These are phyloP conservation scores for Silene latifolia DNA, from an alignment of 148 eudicot species.

Conservation along the genomic window DNA sequence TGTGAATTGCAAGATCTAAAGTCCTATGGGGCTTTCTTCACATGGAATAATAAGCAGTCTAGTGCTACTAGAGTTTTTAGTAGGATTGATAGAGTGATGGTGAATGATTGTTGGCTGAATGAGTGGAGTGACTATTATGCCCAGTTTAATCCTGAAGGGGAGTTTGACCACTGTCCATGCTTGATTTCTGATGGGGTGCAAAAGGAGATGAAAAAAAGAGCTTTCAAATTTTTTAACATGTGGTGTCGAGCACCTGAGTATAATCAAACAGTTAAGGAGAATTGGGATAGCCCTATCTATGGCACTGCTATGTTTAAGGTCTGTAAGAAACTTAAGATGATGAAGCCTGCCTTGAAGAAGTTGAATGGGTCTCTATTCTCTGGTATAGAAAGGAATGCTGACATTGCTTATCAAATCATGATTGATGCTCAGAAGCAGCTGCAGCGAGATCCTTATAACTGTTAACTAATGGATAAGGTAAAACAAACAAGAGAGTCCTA, in stretches of 20 bases:
- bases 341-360: not conserved
- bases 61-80: too few species aligned
- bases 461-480: not conserved
- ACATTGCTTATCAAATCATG: not conserved
- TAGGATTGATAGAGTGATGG: too few species aligned
- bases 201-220: too few species aligned
- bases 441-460: too few species aligned
- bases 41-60: too few species aligned
- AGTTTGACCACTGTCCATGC: not conserved
- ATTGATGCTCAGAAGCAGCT: too few species aligned
- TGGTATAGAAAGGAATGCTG: not conserved
- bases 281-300: not conserved
- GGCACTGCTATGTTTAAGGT: not conserved
- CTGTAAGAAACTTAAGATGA: not conserved
- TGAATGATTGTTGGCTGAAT: not conserved
- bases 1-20: too few species aligned
- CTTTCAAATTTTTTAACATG: too few species aligned
- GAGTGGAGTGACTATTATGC: not conserved
- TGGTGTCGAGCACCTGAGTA: too few species aligned
- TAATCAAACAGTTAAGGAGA: too few species aligned
- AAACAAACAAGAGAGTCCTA: too few species aligned
- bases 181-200: not conserved
- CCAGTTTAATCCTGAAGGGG: not conserved
- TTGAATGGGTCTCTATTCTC: not conserved
- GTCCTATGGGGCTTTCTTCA: too few species aligned